Percentiles rank a stretch among this genome's conserved stretches.
Conservation (phyloP, 352 stramenopile species). For the Phytophthora sojae region DNA sequence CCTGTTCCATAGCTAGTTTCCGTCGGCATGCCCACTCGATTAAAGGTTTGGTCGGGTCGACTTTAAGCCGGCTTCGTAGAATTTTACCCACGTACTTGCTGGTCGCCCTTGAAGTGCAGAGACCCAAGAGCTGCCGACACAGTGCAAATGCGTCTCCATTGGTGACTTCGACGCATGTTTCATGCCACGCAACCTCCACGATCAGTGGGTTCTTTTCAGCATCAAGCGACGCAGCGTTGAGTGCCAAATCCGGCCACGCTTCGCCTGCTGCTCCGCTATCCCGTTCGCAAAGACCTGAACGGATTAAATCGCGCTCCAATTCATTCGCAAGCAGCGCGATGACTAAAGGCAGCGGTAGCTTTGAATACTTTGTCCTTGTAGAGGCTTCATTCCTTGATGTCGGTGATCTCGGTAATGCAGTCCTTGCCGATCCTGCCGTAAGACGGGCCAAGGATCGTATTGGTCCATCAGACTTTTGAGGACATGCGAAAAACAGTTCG, state of each 20-base stretch:
- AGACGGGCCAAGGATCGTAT: conserved; percentile 32
- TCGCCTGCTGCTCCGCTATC: conserved; percentile 26
- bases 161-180: conserved; percentile 52
- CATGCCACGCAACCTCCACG: conserved; percentile 69
- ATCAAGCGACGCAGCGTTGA: conserved; percentile 67
- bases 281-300: conserved; percentile 39
- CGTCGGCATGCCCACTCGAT: conserved; percentile 39
- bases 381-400: background rate
- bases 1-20: conserved; percentile 6
- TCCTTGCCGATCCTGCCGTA: conserved; percentile 9
- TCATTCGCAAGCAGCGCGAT: conserved; percentile 76
- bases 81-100: conserved; percentile 73
- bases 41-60: conserved; percentile 56
- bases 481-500: conserved; percentile 41
- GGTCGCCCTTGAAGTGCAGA: conserved; percentile 53
- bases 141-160: conserved; percentile 72
- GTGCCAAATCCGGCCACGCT: conserved; percentile 67
- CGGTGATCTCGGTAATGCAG: background rate
- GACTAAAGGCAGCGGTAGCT: conserved; percentile 62
- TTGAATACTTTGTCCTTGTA: conserved; percentile 48
- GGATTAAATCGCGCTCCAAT: conserved; percentile 60
- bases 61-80: conserved; percentile 60
- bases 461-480: conserved; percentile 19
- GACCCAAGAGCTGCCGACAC: conserved; percentile 63
- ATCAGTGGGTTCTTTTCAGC: conserved; percentile 50